phyloP scores from a whole-genome alignment of 2,329 filamentous ascomycete genomes.

The Colletotrichum musicola region DNA sequence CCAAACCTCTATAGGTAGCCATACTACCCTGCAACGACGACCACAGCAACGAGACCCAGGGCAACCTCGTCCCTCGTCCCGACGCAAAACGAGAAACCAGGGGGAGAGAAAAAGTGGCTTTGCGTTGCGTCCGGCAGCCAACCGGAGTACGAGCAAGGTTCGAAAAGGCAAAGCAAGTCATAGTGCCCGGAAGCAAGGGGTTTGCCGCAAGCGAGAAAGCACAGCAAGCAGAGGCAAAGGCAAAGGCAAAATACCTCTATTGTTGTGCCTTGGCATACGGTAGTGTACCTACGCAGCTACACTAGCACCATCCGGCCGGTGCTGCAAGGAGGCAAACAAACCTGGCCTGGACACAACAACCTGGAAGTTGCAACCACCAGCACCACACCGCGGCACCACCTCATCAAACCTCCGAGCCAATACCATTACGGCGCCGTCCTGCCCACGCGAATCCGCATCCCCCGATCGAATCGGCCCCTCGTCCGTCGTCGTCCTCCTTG shows the following conservation, averaged over 20 bases:
- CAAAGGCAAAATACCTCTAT: not conserved
- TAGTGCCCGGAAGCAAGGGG: conserved; percentile 33
- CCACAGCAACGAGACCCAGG: no score
- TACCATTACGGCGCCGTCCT: conserved; percentile 15
- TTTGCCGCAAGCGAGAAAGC: conserved; percentile 5
- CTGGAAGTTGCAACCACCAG: no score
- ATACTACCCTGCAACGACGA: conserved; percentile 9
- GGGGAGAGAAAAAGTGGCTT: conserved; percentile 28
- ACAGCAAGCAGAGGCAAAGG: not conserved
- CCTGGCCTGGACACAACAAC: not conserved
- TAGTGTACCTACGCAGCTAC: no score
- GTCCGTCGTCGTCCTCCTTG: conserved; percentile 31
- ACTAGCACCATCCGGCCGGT: not conserved
- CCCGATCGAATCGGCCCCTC: conserved; percentile 33
- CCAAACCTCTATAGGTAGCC: not conserved
- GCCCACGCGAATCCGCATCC: conserved; percentile 12
- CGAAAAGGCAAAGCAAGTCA: conserved; percentile 29
- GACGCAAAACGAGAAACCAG: conserved; percentile 7
- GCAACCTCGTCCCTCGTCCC: not conserved
- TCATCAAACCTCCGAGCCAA: conserved; percentile 32
- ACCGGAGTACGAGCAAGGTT: conserved; percentile 22
- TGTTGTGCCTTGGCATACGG: no score
- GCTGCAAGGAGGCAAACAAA: conserved; percentile 9
- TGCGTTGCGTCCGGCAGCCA: conserved; percentile 1
- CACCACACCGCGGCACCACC: conserved; percentile 15